phyloP scores from a whole-genome alignment of 140 eudicot genomes.

The Stevia rebaudiana region DNA sequence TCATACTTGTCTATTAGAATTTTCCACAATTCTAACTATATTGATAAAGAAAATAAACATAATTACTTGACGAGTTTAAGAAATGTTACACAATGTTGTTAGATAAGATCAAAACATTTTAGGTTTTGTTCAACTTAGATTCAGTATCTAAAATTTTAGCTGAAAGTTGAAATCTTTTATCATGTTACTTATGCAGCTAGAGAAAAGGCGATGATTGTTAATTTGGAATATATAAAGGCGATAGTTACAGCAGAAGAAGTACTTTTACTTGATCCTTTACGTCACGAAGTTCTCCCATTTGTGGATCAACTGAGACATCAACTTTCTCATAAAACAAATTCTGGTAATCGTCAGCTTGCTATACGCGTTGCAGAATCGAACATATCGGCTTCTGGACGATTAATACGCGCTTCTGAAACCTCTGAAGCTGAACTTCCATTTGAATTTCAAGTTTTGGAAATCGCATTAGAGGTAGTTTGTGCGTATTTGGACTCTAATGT shows the following conservation, averaged over 20 bases:
- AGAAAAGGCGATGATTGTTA: constrained; percentile 95
- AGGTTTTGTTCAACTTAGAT: background rate
- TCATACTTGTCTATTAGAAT: background rate
- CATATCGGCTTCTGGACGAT: constrained; percentile 57
- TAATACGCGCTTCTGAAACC: constrained; percentile 54
- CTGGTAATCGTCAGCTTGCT: constrained; percentile 35
- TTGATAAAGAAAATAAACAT: background rate
- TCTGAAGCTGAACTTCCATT: constrained; percentile 90
- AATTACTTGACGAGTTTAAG: background rate
- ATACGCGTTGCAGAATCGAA: constrained; percentile 48
- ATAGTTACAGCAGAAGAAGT: constrained; percentile 97
- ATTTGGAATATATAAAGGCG: constrained; percentile 87
- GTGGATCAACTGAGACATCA: constrained; percentile 82
- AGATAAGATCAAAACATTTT: background rate
- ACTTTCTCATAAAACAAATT: constrained; percentile 45
- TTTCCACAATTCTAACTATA: background rate
- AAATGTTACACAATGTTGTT: too few relatives aligned
- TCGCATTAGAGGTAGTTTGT: constrained; percentile 80
- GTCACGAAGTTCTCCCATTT: constrained; percentile 92
- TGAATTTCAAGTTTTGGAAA: constrained; percentile 94
- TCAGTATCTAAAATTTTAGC: background rate
- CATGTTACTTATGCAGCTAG: constrained; percentile 14
- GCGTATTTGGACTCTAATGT: constrained; percentile 66
- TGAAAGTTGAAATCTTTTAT: background rate
- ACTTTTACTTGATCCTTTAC: constrained; percentile 89